Evolutionary conservation across 352 stramenopile species (phyloP), one percentile per base, ranked within the genome.

Genomic region (Pythium dissimile): DNA sequence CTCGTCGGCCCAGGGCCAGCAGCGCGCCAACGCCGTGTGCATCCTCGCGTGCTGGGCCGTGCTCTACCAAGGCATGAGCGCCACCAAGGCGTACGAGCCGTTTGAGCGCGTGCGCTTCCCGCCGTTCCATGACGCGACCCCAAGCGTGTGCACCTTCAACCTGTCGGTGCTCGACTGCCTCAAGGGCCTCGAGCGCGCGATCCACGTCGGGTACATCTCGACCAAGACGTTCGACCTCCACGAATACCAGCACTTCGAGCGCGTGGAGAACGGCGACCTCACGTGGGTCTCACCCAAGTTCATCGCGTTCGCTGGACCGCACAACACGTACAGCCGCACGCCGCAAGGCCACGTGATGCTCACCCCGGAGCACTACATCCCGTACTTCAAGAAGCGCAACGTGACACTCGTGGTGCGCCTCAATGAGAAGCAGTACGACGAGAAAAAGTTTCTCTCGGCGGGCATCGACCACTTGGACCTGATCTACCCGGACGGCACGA

Each of bases 181-280:
- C 16, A 31, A 66, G 10, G 93, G 93, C 23, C 62, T 99, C 4
- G 55, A 78, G 15, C 97, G 96, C 51, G 95, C 94, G 0, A 20
- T 78, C 8, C 24, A 68, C 41, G 75, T 71, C 38, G 56, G 68
- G 6, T 97, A 97, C 67, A 84, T 98, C 49, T 69, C 95, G 55
- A 92, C 95, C 52, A 34, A 58, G 27, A 77, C 61, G 26, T 98
- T 98, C 62, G 75, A 98, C 66, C 39, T 97, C 2, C 71, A 90
- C 27, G 87, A 97, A 64, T 99, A 99, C 68, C 92, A 98, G 69
- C 75, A 98, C 66, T 98, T 94, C 72, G 94, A 98, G 71, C 82
- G 96, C 78, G 88, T 98, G 7, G 86, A 93, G 65, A 90, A 98
- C 71, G 96, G 96, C 28, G 96, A 99, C 76, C 72, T 99, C 53